Base-by-base conservation (phyloP, 495 filamentous ascomycete genomes). In the Aspergillus egyptiacus region DNA sequence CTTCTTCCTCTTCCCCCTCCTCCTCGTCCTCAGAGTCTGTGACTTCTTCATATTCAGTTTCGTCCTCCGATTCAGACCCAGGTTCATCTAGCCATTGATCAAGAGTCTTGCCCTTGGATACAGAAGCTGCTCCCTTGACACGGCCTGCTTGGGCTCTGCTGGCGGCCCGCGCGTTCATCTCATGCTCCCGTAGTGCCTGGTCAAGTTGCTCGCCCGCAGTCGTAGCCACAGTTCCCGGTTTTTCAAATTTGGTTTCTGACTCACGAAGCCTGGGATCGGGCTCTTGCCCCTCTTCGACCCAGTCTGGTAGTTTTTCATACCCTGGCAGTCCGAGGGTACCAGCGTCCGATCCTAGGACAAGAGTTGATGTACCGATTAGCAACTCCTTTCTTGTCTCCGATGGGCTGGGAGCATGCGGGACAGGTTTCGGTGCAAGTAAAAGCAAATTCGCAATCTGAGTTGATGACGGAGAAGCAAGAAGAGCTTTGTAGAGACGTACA, bases 341-440 rank as follows among this genome's bases (percentile, higher is more conserved):
- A 11, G 80, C 82, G 17, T 84, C 86, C 6, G 82, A 79, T 0
- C 87, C 93, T 4, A 96, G 67, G 2, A 95, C 83, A 9, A 98
- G 77, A 27, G 88, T 88, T 4, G 90, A 81, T 3, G 86, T 90
- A 15, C 93, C 93, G 2, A 98, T 74, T 0, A 81, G 73, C 19
- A 87, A 84, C 17, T 80, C 84, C 40, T 83, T 85, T 6, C 89
- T 76, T 2, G 80, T 81, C 48, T 91, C 87, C 2, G 85, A 89
- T 3, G 93, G 91, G 47, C 85, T 91, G 0, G 89, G 87, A 0
- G 84, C 79, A 37, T 93, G 85, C 1, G 93, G 93, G 0, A 90
- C 89, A 0, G 93, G 91, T 62, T 98, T 98, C 0, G 93, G 93
- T 2, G 93, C 93, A 0, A 96, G 77, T 0, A 98, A 82, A 54